Conservation (phyloP, 2,329 filamentous ascomycete species). For the Talaromyces sp. region DNA sequence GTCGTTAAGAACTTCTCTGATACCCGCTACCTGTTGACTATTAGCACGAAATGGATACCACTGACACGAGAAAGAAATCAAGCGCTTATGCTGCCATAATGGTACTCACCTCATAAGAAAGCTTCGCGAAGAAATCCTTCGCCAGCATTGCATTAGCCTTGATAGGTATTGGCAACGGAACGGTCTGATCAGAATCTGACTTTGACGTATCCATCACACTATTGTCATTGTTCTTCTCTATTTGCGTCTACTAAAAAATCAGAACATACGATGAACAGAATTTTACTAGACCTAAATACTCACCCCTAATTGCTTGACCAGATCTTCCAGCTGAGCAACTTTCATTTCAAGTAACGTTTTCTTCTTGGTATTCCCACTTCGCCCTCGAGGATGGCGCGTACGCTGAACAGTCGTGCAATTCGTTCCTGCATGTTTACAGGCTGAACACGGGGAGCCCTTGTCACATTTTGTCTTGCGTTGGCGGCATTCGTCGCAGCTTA, state of each 20-base stretch:
- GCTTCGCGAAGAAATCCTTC: conserved; percentile 3
- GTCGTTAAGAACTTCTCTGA: conserved; percentile 4
- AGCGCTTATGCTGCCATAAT: background rate
- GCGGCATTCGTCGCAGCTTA: conserved; percentile 5
- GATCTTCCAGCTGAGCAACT: background rate
- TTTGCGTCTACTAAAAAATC: background rate
- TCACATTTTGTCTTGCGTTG: conserved; percentile 10
- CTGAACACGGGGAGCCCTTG: conserved; percentile 6
- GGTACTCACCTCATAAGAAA: background rate
- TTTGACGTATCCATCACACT: background rate
- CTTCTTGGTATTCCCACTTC: conserved; percentile 4
- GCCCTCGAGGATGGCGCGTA: conserved; percentile 5
- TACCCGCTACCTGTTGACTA: background rate
- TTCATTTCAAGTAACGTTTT: background rate
- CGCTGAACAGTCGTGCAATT: conserved; percentile 1
- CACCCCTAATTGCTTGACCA: conserved; percentile 1
- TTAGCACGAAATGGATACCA: background rate
- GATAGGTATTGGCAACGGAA: background rate
- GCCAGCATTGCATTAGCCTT: conserved; percentile 4
- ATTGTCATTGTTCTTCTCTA: background rate
- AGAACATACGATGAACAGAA: background rate
- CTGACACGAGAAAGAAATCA: background rate
- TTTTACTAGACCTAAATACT: background rate
- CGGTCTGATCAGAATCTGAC: background rate
- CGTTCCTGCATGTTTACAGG: conserved; percentile 7